phyloP scores from a whole-genome alignment of 129 eudicot species.

The Mikania micrantha region DNA sequence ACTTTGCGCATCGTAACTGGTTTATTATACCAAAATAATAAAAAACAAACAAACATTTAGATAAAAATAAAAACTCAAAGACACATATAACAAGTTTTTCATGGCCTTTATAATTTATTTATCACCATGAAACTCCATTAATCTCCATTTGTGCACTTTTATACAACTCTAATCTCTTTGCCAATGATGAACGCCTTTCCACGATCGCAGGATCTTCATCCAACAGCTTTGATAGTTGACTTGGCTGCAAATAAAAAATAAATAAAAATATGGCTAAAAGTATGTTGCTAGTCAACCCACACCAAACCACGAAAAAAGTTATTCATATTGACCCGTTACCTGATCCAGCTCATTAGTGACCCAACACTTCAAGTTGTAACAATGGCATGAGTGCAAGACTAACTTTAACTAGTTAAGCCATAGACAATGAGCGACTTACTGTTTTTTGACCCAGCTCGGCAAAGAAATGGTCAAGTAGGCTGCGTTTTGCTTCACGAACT shows the following conservation, averaged over 20 bases:
- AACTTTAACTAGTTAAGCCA: background rate
- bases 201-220: conserved; percentile 49
- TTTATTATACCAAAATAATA: background rate
- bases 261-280: background rate
- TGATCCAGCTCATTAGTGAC: background rate
- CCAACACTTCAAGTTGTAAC: background rate
- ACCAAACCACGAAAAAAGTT: too few relatives aligned
- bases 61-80: too few relatives aligned
- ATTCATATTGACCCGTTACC: background rate
- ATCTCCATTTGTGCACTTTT: conserved; percentile 39
- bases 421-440: conserved; percentile 15
- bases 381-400: background rate
- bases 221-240: conserved; percentile 35
- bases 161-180: conserved; percentile 44
- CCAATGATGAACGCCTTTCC: conserved; percentile 37
- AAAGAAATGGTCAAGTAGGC: conserved; percentile 37
- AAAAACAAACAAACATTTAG: too few relatives aligned
- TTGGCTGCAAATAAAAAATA: conserved; percentile 27
- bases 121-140: conserved; percentile 33
- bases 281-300: too few relatives aligned
- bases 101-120: conserved; percentile 1
- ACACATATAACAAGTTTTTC: conserved; percentile 12
- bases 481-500: conserved; percentile 50
- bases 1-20: conserved; percentile 22
- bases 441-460: conserved; percentile 41